phyloP scores from a whole-genome alignment of 2,329 filamentous ascomycete species.

The Purpureocillium lavendulum region DNA sequence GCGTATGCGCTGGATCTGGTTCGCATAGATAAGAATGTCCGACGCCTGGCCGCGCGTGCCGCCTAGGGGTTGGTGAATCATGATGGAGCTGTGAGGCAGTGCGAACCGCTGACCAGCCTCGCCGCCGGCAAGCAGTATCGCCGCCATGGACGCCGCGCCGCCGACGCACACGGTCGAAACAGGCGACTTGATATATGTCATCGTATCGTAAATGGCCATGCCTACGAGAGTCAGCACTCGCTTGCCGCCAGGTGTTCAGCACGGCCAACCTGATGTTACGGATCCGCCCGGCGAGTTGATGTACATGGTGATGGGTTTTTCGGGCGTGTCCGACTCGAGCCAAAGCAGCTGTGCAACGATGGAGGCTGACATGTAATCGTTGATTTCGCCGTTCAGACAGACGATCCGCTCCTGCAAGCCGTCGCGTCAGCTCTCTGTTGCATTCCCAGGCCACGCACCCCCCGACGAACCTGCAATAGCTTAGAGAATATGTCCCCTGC shows the following conservation, averaged over 20 bases:
- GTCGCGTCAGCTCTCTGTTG: conserved; percentile 8
- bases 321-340: conserved; percentile 92
- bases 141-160: conserved; percentile 92
- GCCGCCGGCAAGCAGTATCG: conserved; percentile 78
- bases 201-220: conserved; percentile 94
- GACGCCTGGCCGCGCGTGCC: conserved; percentile 56
- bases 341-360: conserved; percentile 95
- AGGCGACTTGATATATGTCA: conserved; percentile 90
- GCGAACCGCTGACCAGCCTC: conserved; percentile 78
- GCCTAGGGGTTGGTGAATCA: conserved; percentile 93
- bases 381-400: conserved; percentile 84
- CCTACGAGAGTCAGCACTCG: conserved; percentile 24
- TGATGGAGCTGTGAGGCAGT: conserved; percentile 87
- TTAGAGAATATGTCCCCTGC: conserved; percentile 77
- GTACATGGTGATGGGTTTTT: conserved; percentile 94
- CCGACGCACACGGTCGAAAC: conserved; percentile 94
- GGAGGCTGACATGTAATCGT: conserved; percentile 84
- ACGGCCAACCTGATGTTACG: conserved; percentile 56
- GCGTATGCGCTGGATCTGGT: conserved; percentile 84
- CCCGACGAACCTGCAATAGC: conserved; percentile 54
- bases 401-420: conserved; percentile 78
- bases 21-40: conserved; percentile 95
- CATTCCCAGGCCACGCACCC: neutral
- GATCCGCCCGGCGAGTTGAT: conserved; percentile 95
- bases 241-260: neutral